Percentiles rank a stretch among this genome's conserved stretches.
Evolutionary conservation across 768 basidiomycete genomes (phyloP).

Genomic region (Gloeopeniophorella convolvens): DNA sequence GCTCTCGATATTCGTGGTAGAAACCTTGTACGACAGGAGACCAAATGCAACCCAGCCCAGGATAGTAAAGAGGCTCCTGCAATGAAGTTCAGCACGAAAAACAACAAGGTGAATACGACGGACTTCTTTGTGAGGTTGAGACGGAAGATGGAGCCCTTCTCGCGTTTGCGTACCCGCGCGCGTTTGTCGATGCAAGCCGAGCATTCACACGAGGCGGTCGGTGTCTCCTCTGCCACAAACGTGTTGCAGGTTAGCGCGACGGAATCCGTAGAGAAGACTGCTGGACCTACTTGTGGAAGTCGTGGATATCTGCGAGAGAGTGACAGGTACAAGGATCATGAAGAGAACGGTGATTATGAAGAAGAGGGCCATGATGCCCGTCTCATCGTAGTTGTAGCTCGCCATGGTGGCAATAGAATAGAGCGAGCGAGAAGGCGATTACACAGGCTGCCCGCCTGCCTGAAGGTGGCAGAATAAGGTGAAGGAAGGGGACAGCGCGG

Average conservation of each 20-base stretch:
- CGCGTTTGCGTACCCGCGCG: slow-evolving; percentile 27
- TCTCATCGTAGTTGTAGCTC: slow-evolving; percentile 81
- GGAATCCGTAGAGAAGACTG: neutral
- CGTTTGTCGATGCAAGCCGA: slow-evolving; percentile 23
- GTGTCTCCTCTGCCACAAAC: slow-evolving; percentile 7
- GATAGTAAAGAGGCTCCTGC: slow-evolving; percentile 53
- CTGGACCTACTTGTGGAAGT: neutral
- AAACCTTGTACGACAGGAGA: slow-evolving; percentile 60
- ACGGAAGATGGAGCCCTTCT: slow-evolving; percentile 18
- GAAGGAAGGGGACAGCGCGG: neutral
- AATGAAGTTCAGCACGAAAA: neutral
- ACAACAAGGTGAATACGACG: slow-evolving; percentile 3
- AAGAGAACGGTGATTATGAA: slow-evolving; percentile 88
- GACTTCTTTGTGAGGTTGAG: slow-evolving; percentile 9
- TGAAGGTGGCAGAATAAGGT: neutral
- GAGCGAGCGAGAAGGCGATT: neutral
- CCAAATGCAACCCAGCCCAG: slow-evolving; percentile 72
- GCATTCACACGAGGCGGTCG: slow-evolving; percentile 17
- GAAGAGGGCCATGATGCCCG: slow-evolving; percentile 81
- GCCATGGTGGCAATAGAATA: slow-evolving; percentile 43
- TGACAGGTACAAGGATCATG: slow-evolving; percentile 74
- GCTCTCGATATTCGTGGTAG: slow-evolving; percentile 49
- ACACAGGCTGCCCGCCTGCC: neutral
- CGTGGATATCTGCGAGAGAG: slow-evolving; percentile 33
- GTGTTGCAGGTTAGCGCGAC: neutral